phyloP scores from a whole-genome alignment of 371 early-diverging fungal species.

The Mortierella sp. region DNA sequence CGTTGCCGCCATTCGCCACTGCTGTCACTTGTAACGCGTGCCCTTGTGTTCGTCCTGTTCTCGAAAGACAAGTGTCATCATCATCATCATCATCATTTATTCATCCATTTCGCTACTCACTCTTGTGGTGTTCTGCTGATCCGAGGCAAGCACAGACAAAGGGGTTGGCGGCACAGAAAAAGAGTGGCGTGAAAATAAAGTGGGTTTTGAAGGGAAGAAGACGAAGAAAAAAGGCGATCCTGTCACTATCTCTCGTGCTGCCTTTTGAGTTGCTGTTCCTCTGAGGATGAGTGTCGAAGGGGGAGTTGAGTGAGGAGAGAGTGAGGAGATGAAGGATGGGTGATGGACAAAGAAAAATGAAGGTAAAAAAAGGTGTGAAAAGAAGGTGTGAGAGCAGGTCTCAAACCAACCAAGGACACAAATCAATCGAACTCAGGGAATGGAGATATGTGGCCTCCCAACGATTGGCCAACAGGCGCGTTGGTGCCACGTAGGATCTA shows the following conservation, averaged over 20 bases:
- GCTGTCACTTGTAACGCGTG: too few relatives aligned
- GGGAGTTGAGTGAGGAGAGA: not conserved
- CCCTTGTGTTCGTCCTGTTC: too few relatives aligned
- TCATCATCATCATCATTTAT: not conserved
- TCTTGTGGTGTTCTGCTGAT: not conserved
- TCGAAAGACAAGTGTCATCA: not conserved
- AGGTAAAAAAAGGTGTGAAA: not conserved
- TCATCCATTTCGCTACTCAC: not conserved
- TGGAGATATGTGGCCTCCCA: not conserved
- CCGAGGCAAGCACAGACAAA: slow-evolving; percentile 1
- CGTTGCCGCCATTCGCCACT: not conserved
- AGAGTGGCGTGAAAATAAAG: not conserved
- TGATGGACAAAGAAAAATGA: not conserved
- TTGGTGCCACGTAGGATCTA: slow-evolving; percentile 3
- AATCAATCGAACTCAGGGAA: too few relatives aligned
- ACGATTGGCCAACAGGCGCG: slow-evolving; percentile 1
- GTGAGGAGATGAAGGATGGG: not conserved
- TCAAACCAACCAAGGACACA: not conserved
- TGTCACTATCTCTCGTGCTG: not conserved
- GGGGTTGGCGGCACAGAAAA: not conserved
- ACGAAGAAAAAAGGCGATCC: not conserved
- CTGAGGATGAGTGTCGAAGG: not conserved
- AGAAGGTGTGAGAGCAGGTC: not conserved
- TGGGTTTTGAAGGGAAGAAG: not conserved
- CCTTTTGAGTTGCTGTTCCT: not conserved